A percentile compares a stretch with the other conserved stretches of the same genome.
Conservation (phyloP, 352 stramenopile species). For the Pythium vanterpoolii region DNA sequence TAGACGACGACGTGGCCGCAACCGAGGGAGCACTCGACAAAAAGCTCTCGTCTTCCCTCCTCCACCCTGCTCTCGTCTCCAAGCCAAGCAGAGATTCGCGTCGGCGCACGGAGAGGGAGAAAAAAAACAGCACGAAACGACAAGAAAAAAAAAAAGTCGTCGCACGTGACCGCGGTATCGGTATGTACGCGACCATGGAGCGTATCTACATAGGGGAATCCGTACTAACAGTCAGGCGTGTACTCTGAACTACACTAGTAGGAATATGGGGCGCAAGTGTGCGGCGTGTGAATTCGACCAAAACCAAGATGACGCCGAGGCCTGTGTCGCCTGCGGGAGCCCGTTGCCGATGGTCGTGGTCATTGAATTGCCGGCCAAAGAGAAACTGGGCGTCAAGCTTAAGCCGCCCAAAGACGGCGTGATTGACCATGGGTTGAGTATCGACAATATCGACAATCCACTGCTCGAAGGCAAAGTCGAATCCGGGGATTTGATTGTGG, state of each 20-base stretch:
- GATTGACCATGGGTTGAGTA: slow-evolving; percentile 76
- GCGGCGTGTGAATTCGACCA: not conserved
- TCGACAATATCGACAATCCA: slow-evolving; percentile 88
- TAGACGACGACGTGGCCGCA: not conserved
- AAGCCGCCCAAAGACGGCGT: slow-evolving; percentile 81
- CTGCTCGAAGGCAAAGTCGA: slow-evolving; percentile 80
- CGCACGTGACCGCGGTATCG: not conserved
- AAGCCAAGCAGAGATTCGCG: not conserved
- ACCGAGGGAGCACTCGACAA: not conserved
- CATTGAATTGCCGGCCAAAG: slow-evolving; percentile 79
- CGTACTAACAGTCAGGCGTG: too few species aligned
- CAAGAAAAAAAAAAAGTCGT: not conserved
- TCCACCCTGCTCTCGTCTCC: too few species aligned
- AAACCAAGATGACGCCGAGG: slow-evolving; percentile 3
- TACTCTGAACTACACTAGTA: too few species aligned
- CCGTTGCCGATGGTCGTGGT: slow-evolving; percentile 38
- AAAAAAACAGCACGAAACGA: not conserved
- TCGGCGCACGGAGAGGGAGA: not conserved
- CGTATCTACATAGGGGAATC: too few species aligned
- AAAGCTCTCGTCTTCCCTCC: not conserved
- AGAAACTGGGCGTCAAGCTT: slow-evolving; percentile 85
- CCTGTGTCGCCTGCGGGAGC: not conserved
- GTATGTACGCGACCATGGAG: not conserved
- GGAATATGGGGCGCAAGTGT: slow-evolving; percentile 1
- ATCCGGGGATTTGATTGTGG: slow-evolving; percentile 79